A percentile compares a stretch with the other conserved stretches of the same genome.
These are phyloP conservation scores for Penicillium crystallinum DNA, from an alignment of 495 filamentous ascomycete species.

Conservation along the genomic window DNA sequence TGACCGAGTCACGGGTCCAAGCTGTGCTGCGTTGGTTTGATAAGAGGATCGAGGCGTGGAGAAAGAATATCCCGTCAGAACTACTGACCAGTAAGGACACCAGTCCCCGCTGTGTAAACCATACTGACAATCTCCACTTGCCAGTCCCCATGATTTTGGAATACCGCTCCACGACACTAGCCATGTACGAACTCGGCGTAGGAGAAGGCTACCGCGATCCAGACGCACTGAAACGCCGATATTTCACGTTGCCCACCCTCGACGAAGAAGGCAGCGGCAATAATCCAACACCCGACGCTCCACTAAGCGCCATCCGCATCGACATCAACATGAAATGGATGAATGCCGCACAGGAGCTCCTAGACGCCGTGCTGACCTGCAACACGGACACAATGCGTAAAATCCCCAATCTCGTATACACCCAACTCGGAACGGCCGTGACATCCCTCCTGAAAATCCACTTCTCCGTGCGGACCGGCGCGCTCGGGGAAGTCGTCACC, in stretches of 20 bases:
- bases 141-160: constrained; percentile 41
- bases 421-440: constrained; percentile 37
- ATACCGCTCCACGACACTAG: constrained; percentile 42
- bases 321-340: constrained; percentile 48
- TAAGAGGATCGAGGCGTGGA: constrained; percentile 42
- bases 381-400: constrained; percentile 36
- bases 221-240: constrained; percentile 36
- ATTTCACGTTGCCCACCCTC: constrained; percentile 36
- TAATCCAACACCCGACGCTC: constrained; percentile 15
- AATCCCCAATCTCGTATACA: constrained; percentile 44
- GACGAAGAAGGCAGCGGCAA: constrained; percentile 20
- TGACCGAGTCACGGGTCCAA: constrained; percentile 44
- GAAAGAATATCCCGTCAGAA: constrained; percentile 31
- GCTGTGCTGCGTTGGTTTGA: constrained; percentile 46
- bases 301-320: constrained; percentile 40
- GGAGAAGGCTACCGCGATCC: constrained; percentile 48
- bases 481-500: constrained; percentile 41
- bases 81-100: constrained; percentile 34
- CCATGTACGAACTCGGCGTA: constrained; percentile 47
- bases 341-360: constrained; percentile 42
- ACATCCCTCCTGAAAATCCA: constrained; percentile 48
- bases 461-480: constrained; percentile 40
- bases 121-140: constrained; percentile 28
- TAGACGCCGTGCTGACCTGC: constrained; percentile 43
- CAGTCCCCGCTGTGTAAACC: neutral